Evolutionary conservation across 2,329 filamentous ascomycete species (phyloP).

Genomic region (Epichloe uncinata): DNA sequence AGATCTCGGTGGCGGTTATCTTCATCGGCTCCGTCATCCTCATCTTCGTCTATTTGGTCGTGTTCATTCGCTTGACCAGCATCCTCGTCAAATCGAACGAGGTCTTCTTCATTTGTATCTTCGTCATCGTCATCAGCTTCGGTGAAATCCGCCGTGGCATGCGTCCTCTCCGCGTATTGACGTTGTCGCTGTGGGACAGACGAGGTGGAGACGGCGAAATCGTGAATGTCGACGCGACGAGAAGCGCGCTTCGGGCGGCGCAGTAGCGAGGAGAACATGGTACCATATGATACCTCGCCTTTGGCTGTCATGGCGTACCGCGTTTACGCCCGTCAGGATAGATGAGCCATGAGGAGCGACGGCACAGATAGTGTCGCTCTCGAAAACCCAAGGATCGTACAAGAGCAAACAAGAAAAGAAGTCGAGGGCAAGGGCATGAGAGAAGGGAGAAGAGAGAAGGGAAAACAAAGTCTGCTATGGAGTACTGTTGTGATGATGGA

Average conservation of each 20-base stretch:
- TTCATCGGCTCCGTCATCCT: slow-evolving; percentile 25
- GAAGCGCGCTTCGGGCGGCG: slow-evolving; percentile 20
- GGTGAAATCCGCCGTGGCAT: slow-evolving; percentile 52
- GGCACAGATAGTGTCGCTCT: slow-evolving; percentile 1
- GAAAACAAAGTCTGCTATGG: neutral
- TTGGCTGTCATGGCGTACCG: slow-evolving; percentile 6
- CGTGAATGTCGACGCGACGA: slow-evolving; percentile 19
- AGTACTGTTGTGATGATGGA: neutral
- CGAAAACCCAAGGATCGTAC: slow-evolving; percentile 1
- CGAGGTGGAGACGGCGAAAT: slow-evolving; percentile 18
- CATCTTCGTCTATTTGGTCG: slow-evolving; percentile 32
- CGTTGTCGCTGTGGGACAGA: slow-evolving; percentile 16
- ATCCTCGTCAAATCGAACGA: slow-evolving; percentile 26
- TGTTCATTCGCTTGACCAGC: slow-evolving; percentile 34
- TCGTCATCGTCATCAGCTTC: slow-evolving; percentile 43
- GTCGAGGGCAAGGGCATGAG: neutral
- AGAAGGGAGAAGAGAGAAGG: neutral
- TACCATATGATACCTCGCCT: slow-evolving; percentile 7
- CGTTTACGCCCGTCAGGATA: slow-evolving; percentile 12
- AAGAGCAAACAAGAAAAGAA: slow-evolving; percentile 1
- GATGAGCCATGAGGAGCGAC: slow-evolving; percentile 12
- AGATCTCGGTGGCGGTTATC: slow-evolving; percentile 25
- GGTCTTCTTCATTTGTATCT: slow-evolving; percentile 27
- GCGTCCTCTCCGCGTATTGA: slow-evolving; percentile 21
- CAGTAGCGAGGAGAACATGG: slow-evolving; percentile 26